Evolutionary conservation across 169 alveolate species (phyloP).

Genomic region (Plasmodium relictum): DNA sequence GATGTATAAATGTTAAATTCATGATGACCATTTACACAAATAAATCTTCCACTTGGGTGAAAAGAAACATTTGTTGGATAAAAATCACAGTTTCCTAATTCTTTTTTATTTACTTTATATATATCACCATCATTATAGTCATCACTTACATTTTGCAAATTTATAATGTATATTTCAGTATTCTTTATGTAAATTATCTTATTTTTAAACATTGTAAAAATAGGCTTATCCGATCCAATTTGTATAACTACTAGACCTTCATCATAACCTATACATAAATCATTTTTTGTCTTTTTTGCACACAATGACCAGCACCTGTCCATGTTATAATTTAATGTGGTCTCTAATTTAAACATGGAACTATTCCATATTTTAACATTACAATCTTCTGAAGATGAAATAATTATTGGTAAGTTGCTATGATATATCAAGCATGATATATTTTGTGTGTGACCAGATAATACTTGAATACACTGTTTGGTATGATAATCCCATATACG

Average conservation of each 20-base stretch:
- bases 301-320: constrained; percentile 96
- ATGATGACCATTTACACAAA: constrained; percentile 97
- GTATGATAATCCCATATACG: constrained; percentile 99
- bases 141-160: constrained; percentile 85
- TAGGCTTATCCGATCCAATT: constrained; percentile 97
- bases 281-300: constrained; percentile 83
- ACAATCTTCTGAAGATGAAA: constrained; percentile 98
- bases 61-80: constrained; percentile 94
- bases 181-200: constrained; percentile 95
- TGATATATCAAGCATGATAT: constrained; percentile 95
- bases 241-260: constrained; percentile 95
- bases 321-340: constrained; percentile 94
- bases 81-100: constrained; percentile 94
- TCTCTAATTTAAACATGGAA: constrained; percentile 94
- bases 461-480: constrained; percentile 96
- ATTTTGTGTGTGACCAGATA: constrained; percentile 95
- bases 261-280: constrained; percentile 90
- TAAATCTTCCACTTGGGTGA: constrained; percentile 98
- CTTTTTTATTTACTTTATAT: constrained; percentile 85
- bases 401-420: constrained; percentile 94
- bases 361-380: constrained; percentile 97
- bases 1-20: constrained; percentile 96
- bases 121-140: constrained; percentile 76
- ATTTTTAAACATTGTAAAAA: constrained; percentile 95
- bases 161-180: constrained; percentile 94